Evolutionary conservation across 495 filamentous ascomycete species (phyloP).

Genomic region (Aspergillus sclerotioniger): DNA sequence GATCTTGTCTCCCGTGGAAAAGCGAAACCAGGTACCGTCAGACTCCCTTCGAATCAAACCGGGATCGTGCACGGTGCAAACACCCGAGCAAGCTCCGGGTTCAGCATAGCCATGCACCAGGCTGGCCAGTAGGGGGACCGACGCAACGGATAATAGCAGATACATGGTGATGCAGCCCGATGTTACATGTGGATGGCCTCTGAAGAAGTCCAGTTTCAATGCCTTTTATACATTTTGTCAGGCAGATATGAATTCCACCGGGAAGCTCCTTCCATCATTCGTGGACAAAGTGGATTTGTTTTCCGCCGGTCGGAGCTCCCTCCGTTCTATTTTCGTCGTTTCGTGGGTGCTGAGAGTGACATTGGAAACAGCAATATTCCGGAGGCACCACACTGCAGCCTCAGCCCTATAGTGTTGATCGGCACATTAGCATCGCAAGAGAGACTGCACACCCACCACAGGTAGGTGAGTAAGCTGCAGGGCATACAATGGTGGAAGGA

Average conservation of each 20-base stretch:
- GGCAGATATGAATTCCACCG: background rate
- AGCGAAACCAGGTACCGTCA: conserved; percentile 70
- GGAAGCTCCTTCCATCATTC: background rate
- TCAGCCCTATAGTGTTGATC: background rate
- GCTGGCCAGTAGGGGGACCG: conserved; percentile 7
- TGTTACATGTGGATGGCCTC: too few species aligned
- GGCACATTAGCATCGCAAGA: background rate
- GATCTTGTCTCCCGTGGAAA: conserved; percentile 66
- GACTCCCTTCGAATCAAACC: conserved; percentile 57
- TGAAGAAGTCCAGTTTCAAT: background rate
- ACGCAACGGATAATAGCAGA: background rate
- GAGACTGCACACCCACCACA: too few species aligned
- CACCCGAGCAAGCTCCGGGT: conserved; percentile 57
- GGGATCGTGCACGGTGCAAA: conserved; percentile 65
- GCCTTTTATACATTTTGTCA: background rate
- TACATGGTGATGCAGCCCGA: background rate
- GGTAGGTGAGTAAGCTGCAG: background rate
- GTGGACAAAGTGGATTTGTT: background rate
- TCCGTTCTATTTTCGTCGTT: conserved; percentile 2
- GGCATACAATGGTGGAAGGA: too few species aligned
- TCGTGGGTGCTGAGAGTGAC: background rate
- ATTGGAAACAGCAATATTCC: conserved; percentile 5
- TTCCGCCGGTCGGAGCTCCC: background rate
- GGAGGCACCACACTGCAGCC: background rate
- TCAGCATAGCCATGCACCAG: conserved; percentile 48